These are phyloP conservation scores for Plantago elongata DNA, from an alignment of 257 asterid genomes.

Conservation along the genomic window DNA sequence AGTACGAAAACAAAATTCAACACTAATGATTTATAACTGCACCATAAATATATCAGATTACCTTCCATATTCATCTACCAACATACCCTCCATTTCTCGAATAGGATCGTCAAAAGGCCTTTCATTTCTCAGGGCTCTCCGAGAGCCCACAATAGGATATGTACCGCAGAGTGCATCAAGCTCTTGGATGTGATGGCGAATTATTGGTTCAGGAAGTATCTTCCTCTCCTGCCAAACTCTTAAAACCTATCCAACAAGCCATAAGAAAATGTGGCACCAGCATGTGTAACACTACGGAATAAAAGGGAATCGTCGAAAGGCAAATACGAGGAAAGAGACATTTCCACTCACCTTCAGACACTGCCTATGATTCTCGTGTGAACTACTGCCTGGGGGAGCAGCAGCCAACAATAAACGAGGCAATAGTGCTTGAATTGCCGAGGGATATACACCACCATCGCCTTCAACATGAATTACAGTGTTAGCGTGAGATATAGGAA, in stretches of 20 bases:
- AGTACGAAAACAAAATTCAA: neutral
- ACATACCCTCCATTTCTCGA: slow-evolving; percentile 93
- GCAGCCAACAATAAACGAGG: slow-evolving; percentile 82
- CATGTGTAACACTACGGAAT: neutral
- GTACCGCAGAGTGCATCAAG: slow-evolving; percentile 68
- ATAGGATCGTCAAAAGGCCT: slow-evolving; percentile 88
- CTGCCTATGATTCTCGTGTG: slow-evolving; percentile 79
- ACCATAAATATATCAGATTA: slow-evolving; percentile 19
- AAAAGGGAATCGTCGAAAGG: slow-evolving; percentile 11
- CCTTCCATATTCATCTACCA: slow-evolving; percentile 94
- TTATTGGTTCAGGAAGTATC: slow-evolving; percentile 71
- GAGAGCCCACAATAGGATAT: slow-evolving; percentile 54
- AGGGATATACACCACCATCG: slow-evolving; percentile 69
- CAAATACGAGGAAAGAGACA: slow-evolving; percentile 9
- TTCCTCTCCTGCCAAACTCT: slow-evolving; percentile 90
- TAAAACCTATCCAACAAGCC: slow-evolving; percentile 58
- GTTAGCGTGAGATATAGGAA: slow-evolving; percentile 17
- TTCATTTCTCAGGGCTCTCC: slow-evolving; percentile 63
- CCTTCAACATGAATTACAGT: slow-evolving; percentile 42
- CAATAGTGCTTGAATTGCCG: slow-evolving; percentile 68
- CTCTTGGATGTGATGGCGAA: slow-evolving; percentile 76
- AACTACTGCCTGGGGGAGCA: slow-evolving; percentile 76
- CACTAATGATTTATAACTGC: slow-evolving; percentile 7
- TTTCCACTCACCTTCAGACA: slow-evolving; percentile 69
- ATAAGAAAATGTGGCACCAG: slow-evolving; percentile 12